Evolutionary conservation across 2,329 filamentous ascomycete genomes (phyloP).

Genomic region (Arachnomyces sp.): DNA sequence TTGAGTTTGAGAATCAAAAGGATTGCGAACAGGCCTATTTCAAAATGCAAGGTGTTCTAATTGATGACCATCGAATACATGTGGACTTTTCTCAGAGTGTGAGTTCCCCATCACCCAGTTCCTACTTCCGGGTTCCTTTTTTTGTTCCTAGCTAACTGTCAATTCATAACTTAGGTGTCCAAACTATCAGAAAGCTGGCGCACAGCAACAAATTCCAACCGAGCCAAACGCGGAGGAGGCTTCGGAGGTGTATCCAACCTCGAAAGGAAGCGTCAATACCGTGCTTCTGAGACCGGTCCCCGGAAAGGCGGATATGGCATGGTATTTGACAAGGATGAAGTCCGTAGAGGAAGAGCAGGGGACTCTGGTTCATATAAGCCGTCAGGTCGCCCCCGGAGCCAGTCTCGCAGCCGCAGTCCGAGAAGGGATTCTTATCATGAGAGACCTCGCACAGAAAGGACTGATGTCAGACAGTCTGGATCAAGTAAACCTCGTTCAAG

Average conservation of each 20-base stretch:
- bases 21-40: conserved; percentile 94
- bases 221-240: conserved; percentile 60
- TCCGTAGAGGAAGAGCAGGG: conserved; percentile 40
- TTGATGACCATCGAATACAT: conserved; percentile 94
- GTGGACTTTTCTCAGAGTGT: conserved; percentile 98
- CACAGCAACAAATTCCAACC: conserved; percentile 73
- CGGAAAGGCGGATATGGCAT: conserved; percentile 59
- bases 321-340: conserved; percentile 70
- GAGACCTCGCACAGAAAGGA: conserved; percentile 25
- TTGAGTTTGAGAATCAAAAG: conserved; percentile 88
- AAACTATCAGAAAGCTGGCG: conserved; percentile 88
- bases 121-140: neutral
- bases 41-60: conserved; percentile 97
- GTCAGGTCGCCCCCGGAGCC: conserved; percentile 15
- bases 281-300: conserved; percentile 51
- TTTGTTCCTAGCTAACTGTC: conserved; percentile 15
- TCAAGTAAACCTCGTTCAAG: conserved; percentile 5
- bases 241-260: conserved; percentile 85
- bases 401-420: conserved; percentile 40
- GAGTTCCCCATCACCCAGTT: conserved; percentile 28
- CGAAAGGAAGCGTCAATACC: conserved; percentile 86
- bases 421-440: conserved; percentile 26
- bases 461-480: conserved; percentile 10
- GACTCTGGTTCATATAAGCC: conserved; percentile 14
- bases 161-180: conserved; percentile 40